These are phyloP conservation scores for Candida silvicultrix DNA, from an alignment of 805 yeast species.

Conservation along the genomic window DNA sequence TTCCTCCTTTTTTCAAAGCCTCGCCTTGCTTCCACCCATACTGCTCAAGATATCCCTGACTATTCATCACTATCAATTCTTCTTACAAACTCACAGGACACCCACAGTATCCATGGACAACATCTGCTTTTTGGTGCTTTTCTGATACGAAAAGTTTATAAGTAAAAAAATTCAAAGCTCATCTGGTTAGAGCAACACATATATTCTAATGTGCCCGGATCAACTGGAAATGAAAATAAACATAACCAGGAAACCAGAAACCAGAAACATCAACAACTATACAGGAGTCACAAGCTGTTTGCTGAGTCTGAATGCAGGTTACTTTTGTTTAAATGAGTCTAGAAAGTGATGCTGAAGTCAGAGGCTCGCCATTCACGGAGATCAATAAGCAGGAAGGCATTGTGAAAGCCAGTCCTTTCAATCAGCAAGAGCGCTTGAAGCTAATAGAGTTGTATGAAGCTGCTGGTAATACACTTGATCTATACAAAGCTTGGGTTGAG, in stretches of 20 bases:
- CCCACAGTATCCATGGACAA: too few relatives aligned
- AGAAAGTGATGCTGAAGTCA: too few relatives aligned
- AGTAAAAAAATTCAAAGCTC: not conserved
- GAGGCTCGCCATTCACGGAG: too few relatives aligned
- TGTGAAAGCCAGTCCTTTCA: not conserved
- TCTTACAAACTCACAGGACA: too few relatives aligned
- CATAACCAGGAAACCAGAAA: too few relatives aligned
- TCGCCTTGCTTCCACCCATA: conserved; percentile 95
- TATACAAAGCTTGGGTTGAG: not conserved
- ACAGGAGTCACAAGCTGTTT: too few relatives aligned
- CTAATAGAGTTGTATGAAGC: not conserved
- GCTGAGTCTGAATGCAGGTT: too few relatives aligned
- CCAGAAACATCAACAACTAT: too few relatives aligned
- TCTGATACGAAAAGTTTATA: not conserved
- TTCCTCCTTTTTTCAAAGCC: conserved; percentile 72
- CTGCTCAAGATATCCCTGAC: conserved; percentile 61
- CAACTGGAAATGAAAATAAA: too few relatives aligned
- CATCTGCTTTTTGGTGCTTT: not conserved
- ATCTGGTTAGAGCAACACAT: not conserved
- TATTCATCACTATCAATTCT: conserved; percentile 49
- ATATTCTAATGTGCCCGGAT: too few relatives aligned
- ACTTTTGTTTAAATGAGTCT: too few relatives aligned
- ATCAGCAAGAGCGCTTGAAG: not conserved
- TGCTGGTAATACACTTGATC: not conserved
- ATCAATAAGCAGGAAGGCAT: not conserved